These are phyloP conservation scores for Aspergillus arachidicola DNA, from an alignment of 2,329 filamentous ascomycete species.

Conservation along the genomic window DNA sequence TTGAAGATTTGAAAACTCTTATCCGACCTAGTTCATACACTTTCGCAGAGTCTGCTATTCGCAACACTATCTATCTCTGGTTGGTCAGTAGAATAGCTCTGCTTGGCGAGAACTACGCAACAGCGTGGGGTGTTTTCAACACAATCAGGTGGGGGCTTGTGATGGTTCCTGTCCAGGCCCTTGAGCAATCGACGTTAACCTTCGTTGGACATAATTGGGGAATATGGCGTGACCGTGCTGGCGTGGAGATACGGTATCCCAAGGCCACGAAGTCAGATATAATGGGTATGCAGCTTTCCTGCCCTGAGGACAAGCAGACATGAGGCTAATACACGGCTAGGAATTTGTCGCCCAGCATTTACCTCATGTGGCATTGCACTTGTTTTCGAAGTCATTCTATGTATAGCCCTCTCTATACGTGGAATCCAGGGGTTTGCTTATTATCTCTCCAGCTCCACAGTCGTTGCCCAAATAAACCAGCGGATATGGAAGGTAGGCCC, in stretches of 20 bases:
- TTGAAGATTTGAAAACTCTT: slow-evolving; percentile 52
- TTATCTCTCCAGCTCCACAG: slow-evolving; percentile 61
- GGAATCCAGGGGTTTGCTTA: slow-evolving; percentile 63
- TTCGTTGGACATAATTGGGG: slow-evolving; percentile 72
- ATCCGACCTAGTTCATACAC: slow-evolving; percentile 61
- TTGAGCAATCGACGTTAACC: slow-evolving; percentile 66
- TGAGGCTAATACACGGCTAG: slow-evolving; percentile 15
- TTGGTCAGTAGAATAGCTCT: slow-evolving; percentile 66
- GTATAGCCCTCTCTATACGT: slow-evolving; percentile 62
- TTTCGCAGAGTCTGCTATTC: slow-evolving; percentile 65
- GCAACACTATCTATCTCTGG: slow-evolving; percentile 73
- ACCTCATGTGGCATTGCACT: slow-evolving; percentile 50
- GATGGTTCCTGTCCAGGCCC: slow-evolving; percentile 70
- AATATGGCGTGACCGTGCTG: too few species aligned
- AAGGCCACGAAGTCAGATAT: too few species aligned
- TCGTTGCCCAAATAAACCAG: slow-evolving; percentile 62
- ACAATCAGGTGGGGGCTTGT: slow-evolving; percentile 74
- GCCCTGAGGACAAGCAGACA: not conserved
- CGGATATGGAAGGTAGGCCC: slow-evolving; percentile 61
- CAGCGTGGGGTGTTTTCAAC: slow-evolving; percentile 73
- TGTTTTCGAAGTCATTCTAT: slow-evolving; percentile 60
- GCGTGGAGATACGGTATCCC: too few species aligned
- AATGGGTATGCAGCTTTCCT: slow-evolving; percentile 5
- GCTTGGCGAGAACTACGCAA: slow-evolving; percentile 67
- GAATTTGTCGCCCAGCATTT: slow-evolving; percentile 57